Conservation (phyloP, 805 yeast genomes). For the Priceomyces melissophilus region DNA sequence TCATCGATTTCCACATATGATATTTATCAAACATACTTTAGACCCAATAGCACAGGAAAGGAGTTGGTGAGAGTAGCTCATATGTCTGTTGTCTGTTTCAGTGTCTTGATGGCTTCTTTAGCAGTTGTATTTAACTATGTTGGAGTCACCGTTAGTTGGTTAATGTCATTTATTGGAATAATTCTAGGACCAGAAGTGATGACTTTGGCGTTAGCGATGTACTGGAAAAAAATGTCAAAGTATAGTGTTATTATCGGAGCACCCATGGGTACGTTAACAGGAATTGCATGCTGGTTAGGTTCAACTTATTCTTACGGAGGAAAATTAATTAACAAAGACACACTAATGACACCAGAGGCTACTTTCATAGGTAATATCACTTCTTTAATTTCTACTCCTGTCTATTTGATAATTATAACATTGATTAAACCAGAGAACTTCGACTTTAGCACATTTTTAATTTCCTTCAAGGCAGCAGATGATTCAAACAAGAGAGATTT, state of each 20-base stretch:
- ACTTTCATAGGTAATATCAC: slow-evolving; percentile 40
- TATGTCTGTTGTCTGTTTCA: slow-evolving; percentile 14
- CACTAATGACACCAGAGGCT: slow-evolving; percentile 30
- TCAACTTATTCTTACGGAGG: slow-evolving; percentile 28
- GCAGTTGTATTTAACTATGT: slow-evolving; percentile 9
- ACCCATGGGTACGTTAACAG: slow-evolving; percentile 32
- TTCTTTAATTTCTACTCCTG: slow-evolving; percentile 35
- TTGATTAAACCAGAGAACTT: slow-evolving; percentile 38
- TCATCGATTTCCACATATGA: slow-evolving; percentile 31
- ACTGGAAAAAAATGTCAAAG: slow-evolving; percentile 31
- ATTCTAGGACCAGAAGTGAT: slow-evolving; percentile 25
- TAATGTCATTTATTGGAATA: slow-evolving; percentile 31
- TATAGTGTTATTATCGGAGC: slow-evolving; percentile 38
- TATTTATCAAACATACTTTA: slow-evolving; percentile 22
- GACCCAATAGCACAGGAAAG: slow-evolving; percentile 19
- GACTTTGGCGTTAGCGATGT: slow-evolving; percentile 20
- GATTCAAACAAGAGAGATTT: slow-evolving; percentile 3
- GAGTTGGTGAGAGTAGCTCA: slow-evolving; percentile 22
- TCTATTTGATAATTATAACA: slow-evolving; percentile 27
- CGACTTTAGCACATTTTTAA: slow-evolving; percentile 18
- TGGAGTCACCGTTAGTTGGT: slow-evolving; percentile 30
- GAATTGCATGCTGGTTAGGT: slow-evolving; percentile 36
- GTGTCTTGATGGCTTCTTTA: slow-evolving; percentile 15
- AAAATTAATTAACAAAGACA: slow-evolving; percentile 10
- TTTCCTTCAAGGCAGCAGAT: slow-evolving; percentile 3